Evolutionary conservation across 139 green algal species (phyloP), one percentile per base, ranked within the genome.

Genomic region (Chlorella sp.): DNA sequence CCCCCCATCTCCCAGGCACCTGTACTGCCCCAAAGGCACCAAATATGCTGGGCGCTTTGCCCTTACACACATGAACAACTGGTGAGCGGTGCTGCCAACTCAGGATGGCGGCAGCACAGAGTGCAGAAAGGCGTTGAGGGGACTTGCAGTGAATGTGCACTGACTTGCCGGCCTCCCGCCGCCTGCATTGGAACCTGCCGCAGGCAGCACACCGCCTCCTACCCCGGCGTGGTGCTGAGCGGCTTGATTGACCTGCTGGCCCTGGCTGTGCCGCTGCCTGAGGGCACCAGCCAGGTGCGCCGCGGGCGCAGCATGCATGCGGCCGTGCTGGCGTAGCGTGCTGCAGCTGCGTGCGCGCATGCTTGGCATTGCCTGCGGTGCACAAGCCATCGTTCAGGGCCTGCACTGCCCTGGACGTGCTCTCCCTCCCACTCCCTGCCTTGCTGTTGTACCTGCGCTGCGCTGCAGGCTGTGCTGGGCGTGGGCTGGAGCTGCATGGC

Each of bases 181-280:
- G n/a, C n/a, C n/a, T n/a, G n/a, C n/a, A n/a, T n/a, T 51, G 44
- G 9, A 32, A 30, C 25, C 60, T 32, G 23, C 21, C 7, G 60
- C 16, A 75, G 82, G 83, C 89, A 92, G 74, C 89, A 92, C 69
- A 64, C 87, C 34, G 60, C 85, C 3, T 85, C 68, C 30, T 92
- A 92, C 28, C 87, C 87, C 25, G 72, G 62, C 23, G 80, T 91
- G 55, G 62, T 92, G 39, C 36, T 88, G 3, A 75, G 47, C 55
- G 88, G 86, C 15, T 0, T 91, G 0, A 74, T 92, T 12, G 88
- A 92, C 78, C 34, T 91, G 0, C 20, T 89, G 20, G 78, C 74
- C n/a, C 39, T 30, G 3, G 60, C 55, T 1, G 57, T 89, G 7
- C 47, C n/a, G 39, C 44, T 92, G n/a, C 87, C 86, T 0, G 7